phyloP scores from a whole-genome alignment of 2,329 filamentous ascomycete genomes.

The Ceratocystis variospora region DNA sequence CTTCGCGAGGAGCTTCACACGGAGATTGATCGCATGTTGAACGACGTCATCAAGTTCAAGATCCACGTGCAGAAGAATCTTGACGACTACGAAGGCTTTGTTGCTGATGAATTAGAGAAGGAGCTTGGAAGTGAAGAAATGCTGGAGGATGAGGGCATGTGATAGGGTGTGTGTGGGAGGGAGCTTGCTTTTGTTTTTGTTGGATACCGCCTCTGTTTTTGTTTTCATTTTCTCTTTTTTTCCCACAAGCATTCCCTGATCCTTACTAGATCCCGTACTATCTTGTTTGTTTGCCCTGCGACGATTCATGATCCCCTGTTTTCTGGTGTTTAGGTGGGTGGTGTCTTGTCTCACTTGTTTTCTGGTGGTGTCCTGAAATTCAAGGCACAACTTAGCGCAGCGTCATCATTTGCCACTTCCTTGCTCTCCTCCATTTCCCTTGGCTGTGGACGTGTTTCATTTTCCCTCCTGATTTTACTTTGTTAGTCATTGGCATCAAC shows the following conservation, averaged over 20 bases:
- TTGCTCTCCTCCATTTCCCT: not conserved
- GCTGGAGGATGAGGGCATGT: constrained; percentile 31
- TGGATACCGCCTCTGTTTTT: not conserved
- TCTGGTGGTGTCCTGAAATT: constrained; percentile 6
- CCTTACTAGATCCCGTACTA: constrained; percentile 1
- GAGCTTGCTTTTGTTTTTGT: not conserved
- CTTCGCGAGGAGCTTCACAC: constrained; percentile 96
- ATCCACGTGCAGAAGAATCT: constrained; percentile 86
- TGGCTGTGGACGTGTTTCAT: not conserved
- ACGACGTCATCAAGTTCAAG: constrained; percentile 97
- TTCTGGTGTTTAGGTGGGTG: not conserved
- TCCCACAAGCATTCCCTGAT: constrained; percentile 12
- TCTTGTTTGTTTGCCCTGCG: constrained; percentile 1
- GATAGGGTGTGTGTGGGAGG: not conserved
- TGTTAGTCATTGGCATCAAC: not conserved
- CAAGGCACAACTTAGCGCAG: not conserved
- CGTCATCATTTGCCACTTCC: not conserved
- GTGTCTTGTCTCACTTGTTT: not conserved
- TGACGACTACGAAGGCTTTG: constrained; percentile 88
- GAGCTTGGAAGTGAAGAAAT: constrained; percentile 55
- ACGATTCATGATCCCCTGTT: constrained; percentile 13
- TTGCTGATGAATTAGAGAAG: constrained; percentile 82
- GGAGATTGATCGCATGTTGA: constrained; percentile 87
- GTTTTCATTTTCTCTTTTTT: constrained; percentile 20
- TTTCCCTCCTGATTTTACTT: not conserved